Base-by-base conservation (phyloP, 1,284 basidiomycete species). In the Pseudozyma sp. region DNA sequence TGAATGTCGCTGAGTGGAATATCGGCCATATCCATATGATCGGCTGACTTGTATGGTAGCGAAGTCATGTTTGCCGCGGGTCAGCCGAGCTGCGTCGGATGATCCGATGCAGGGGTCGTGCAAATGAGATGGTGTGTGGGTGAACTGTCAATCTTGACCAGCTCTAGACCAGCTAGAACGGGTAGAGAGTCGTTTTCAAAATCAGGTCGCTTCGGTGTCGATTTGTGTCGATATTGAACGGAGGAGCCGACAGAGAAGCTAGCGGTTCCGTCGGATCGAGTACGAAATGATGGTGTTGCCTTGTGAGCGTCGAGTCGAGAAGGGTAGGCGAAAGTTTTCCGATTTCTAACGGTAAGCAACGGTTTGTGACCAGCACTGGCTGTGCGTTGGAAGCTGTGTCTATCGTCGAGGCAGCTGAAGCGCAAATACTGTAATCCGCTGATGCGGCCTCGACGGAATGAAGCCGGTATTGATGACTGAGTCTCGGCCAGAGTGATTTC, bases 1-100 rank as follows among this genome's bases (percentile, higher is more conserved):
- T 60, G 52, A 14, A 79, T 56, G 50, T 55, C 49, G 52, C 51
- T 53, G n/a, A 79, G 42, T 16, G 76, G 77, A 39, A 79, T 79
- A 19, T 69, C 61, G 18, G 71, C 64, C 6, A 77, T 57, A 35
- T 79, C 77, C 25, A 50, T 66, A 3, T 67, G 58, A 16, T 74
- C 68, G 9, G 57, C 52, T 1, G 56, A 25, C 47, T 66, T 68
- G 62, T 76, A 76, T 4, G 76, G 73, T 11, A 78, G 74, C 51
- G 73, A 76, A 73, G 65, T 50, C 83, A 76, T 52, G 13, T 57
- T 57, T 35, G 31, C 19, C 50, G 53, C 35, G 16, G 48, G 31
- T 34, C 14, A 49, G 34, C 16, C 16, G 9, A 31, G 39, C 16
- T 43, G 10, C 10, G 21, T 25, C 40, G 50, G 54, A 39, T 18